Evolutionary conservation across 768 basidiomycete species (phyloP).

Genomic region (Podaxis pistillaris): DNA sequence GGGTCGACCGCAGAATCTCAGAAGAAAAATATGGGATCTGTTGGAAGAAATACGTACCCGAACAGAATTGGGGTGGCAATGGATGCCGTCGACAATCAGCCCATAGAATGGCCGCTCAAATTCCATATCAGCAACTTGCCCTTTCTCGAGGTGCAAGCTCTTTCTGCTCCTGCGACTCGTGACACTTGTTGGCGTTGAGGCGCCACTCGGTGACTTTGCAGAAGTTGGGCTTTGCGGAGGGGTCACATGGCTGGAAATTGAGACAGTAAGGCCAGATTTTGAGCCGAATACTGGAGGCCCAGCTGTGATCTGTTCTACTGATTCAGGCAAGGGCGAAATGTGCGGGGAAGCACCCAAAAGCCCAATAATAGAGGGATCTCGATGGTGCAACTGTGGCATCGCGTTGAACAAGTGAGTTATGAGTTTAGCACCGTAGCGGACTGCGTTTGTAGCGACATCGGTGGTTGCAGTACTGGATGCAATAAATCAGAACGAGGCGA

Average conservation of each 20-base stretch:
- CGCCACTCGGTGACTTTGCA: slow-evolving; percentile 18
- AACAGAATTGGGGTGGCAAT: slow-evolving; percentile 89
- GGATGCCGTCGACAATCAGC: slow-evolving; percentile 88
- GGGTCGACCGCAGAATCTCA: slow-evolving; percentile 2
- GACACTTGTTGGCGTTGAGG: slow-evolving; percentile 19
- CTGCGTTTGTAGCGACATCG: slow-evolving; percentile 66
- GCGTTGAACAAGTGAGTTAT: slow-evolving; percentile 95
- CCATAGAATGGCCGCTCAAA: slow-evolving; percentile 80
- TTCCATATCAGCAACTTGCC: slow-evolving; percentile 49
- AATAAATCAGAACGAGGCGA: slow-evolving; percentile 9
- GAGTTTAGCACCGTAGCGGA: slow-evolving; percentile 72
- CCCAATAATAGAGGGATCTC: slow-evolving; percentile 90
- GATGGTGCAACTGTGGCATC: slow-evolving; percentile 87
- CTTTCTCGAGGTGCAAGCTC: slow-evolving; percentile 45
- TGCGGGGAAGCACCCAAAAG: slow-evolving; percentile 77
- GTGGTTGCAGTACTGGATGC: slow-evolving; percentile 66
- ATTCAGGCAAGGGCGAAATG: slow-evolving; percentile 33
- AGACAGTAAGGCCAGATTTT: neutral
- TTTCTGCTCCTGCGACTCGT: slow-evolving; percentile 25
- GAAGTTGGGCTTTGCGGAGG: slow-evolving; percentile 3
- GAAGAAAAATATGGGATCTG: neutral
- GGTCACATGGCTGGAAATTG: neutral
- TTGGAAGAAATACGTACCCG: slow-evolving; percentile 47
- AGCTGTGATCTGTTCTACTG: neutral
- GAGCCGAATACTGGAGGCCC: neutral